These are phyloP conservation scores for Dactylella cylindrospora DNA, from an alignment of 2,329 filamentous ascomycete species.

Conservation along the genomic window DNA sequence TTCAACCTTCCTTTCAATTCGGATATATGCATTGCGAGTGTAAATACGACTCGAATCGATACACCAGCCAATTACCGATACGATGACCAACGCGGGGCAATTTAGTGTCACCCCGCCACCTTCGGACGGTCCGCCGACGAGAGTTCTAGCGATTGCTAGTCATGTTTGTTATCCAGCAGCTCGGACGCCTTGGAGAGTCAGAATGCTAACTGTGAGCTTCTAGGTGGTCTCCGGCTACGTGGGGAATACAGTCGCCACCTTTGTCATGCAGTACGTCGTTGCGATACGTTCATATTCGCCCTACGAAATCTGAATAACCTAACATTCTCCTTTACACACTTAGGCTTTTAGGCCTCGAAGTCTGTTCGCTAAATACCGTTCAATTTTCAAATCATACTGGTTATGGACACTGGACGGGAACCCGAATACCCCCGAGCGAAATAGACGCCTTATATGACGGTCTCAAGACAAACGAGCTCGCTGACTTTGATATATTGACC, in stretches of 20 bases:
- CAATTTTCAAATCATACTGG: constrained; percentile 98
- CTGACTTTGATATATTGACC: constrained; percentile 89
- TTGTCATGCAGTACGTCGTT: constrained; percentile 70
- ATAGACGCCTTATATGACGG: constrained; percentile 83
- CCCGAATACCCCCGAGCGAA: constrained; percentile 75
- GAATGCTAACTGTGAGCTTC: not conserved
- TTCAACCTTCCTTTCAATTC: no score
- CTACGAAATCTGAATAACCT: no score
- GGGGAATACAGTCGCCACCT: constrained; percentile 94
- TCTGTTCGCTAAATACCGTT: constrained; percentile 91
- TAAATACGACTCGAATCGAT: not conserved
- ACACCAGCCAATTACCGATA: not conserved
- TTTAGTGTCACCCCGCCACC: constrained; percentile 13
- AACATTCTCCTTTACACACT: no score
- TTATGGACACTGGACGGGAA: constrained; percentile 85
- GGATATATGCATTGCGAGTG: constrained; percentile 11
- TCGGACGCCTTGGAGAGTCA: not conserved
- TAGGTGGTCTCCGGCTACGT: constrained; percentile 70
- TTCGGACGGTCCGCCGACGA: constrained; percentile 25
- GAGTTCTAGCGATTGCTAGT: constrained; percentile 40
- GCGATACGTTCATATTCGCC: no score
- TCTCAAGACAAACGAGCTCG: constrained; percentile 77
- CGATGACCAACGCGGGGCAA: constrained; percentile 24
- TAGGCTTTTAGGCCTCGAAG: constrained; percentile 79
- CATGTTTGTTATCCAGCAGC: constrained; percentile 17